These are phyloP conservation scores for Coccomyxa subellipsoidea DNA, from an alignment of 163 green algal genomes.

Conservation along the genomic window DNA sequence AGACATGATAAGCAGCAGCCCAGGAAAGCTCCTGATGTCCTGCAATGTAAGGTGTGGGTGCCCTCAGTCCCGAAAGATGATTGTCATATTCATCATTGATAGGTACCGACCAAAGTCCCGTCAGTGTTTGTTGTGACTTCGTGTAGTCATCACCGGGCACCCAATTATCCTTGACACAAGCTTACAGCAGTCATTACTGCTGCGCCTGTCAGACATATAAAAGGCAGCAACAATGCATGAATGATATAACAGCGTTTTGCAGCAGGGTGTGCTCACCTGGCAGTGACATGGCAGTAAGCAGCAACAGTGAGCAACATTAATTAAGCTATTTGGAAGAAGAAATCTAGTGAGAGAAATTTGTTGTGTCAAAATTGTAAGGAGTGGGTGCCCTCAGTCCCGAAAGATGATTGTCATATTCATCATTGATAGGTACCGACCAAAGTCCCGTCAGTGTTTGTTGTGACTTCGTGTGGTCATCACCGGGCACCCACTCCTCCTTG, in stretches of 20 bases:
- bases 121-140: constrained; percentile 15
- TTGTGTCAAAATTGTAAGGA: background rate
- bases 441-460: constrained; percentile 14
- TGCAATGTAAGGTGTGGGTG: background rate
- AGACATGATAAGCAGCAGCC: no score
- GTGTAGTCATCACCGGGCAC: background rate
- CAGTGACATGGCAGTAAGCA: background rate
- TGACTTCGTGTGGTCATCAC: constrained; percentile 4
- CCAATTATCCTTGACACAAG: background rate
- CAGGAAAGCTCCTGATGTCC: no score
- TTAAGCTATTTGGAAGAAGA: no score
- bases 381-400: constrained; percentile 8
- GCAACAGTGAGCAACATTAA: background rate
- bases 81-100: constrained; percentile 13
- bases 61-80: constrained; percentile 10
- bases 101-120: constrained; percentile 14
- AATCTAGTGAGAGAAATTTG: no score
- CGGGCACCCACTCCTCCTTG: background rate
- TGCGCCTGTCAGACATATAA: background rate
- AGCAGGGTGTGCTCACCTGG: background rate
- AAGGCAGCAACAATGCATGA: no score
- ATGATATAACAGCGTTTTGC: background rate
- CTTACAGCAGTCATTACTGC: background rate
- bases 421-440: constrained; percentile 13
- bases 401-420: constrained; percentile 16